These are phyloP conservation scores for Suillus placidus DNA, from an alignment of 768 basidiomycete genomes.

Conservation along the genomic window DNA sequence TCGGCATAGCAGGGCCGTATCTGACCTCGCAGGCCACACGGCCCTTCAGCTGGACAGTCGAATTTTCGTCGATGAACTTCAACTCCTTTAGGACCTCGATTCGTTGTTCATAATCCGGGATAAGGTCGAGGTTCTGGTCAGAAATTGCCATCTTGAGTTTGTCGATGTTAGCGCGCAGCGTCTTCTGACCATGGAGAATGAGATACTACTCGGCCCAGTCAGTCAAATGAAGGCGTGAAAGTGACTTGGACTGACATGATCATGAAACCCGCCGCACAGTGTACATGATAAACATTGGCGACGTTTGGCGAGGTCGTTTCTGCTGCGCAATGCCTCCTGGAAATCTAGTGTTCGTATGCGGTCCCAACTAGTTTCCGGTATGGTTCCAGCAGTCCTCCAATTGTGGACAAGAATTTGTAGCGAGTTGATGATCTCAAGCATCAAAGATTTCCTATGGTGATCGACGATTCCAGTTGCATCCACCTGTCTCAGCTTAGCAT, in stretches of 20 bases:
- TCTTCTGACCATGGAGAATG: constrained; percentile 72
- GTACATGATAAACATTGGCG: constrained; percentile 52
- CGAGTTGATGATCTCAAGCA: constrained; percentile 56
- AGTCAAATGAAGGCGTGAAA: constrained; percentile 3
- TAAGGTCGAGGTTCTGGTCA: constrained; percentile 93
- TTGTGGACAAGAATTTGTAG: constrained; percentile 57
- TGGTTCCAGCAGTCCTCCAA: constrained; percentile 48
- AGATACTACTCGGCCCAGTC: constrained; percentile 58
- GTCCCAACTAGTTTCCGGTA: constrained; percentile 86
- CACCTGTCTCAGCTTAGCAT: constrained; percentile 48
- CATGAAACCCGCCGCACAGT: constrained; percentile 66
- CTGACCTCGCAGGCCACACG: constrained; percentile 95
- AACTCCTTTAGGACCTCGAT: constrained; percentile 89
- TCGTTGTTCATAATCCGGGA: constrained; percentile 96
- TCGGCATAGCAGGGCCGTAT: not conserved
- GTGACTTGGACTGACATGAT: constrained; percentile 61
- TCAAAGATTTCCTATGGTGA: constrained; percentile 59
- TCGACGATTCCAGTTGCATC: constrained; percentile 72
- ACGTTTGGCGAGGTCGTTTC: constrained; percentile 51
- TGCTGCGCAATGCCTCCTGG: constrained; percentile 73
- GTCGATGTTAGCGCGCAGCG: constrained; percentile 74
- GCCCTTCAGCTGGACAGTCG: constrained; percentile 93
- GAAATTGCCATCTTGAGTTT: constrained; percentile 84
- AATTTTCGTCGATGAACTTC: constrained; percentile 93
- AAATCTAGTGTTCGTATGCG: constrained; percentile 87